Conservation (phyloP, 306 rosid genomes). For the Lagenaria siceraria region DNA sequence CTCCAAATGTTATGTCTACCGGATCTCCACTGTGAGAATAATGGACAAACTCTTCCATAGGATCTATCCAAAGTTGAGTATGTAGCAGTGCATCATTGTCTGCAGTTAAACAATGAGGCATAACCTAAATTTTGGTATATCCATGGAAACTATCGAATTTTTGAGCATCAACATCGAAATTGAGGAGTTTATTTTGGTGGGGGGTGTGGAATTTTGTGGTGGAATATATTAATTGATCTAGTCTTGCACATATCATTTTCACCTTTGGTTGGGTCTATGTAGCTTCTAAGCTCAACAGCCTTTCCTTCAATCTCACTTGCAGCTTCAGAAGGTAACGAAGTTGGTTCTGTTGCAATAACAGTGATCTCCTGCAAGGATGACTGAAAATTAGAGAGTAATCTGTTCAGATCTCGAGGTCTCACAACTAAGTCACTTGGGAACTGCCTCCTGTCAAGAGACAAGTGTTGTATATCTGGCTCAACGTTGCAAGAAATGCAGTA, state of each 20-base stretch:
- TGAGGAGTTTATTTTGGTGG: background rate
- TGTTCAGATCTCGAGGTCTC: conserved; percentile 83
- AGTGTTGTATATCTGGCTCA: conserved; percentile 78
- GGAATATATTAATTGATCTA: background rate
- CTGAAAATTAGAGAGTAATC: conserved; percentile 76
- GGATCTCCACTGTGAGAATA: conserved; percentile 78
- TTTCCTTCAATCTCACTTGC: conserved; percentile 83
- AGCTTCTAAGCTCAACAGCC: conserved; percentile 88
- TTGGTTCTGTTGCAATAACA: conserved; percentile 74
- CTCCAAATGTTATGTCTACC: conserved; percentile 79
- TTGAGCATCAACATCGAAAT: background rate
- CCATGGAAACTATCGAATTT: background rate
- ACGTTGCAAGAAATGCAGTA: conserved; percentile 87
- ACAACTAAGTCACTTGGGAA: conserved; percentile 72
- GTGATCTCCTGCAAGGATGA: conserved; percentile 96
- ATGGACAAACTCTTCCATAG: conserved; percentile 79
- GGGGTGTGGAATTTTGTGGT: background rate
- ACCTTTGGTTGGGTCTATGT: conserved; percentile 93
- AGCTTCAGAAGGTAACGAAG: conserved; percentile 54
- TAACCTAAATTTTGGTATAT: conserved; percentile 11
- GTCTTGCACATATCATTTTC: background rate
- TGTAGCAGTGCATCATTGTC: conserved; percentile 69
- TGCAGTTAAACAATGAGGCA: conserved; percentile 21
- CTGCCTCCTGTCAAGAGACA: conserved; percentile 68
- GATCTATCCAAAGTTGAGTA: conserved; percentile 97